Evolutionary conservation across 2,329 filamentous ascomycete genomes (phyloP).

Genomic region (Coniochaeta sp.): DNA sequence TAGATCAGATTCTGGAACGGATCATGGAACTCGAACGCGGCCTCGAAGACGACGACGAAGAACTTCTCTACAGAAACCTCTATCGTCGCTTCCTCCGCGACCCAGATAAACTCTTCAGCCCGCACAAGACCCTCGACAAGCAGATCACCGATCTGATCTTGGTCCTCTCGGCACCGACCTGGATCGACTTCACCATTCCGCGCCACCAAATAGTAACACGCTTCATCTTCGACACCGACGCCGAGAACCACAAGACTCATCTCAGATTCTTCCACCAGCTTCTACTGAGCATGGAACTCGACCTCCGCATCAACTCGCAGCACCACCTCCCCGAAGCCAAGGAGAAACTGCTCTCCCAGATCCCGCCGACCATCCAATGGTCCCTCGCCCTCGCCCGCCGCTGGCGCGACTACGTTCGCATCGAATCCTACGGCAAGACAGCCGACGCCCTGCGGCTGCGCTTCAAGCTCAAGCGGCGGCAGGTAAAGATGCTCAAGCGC

Average conservation of each 20-base stretch:
- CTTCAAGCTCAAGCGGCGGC: slow-evolving; percentile 56
- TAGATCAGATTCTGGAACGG: slow-evolving; percentile 50
- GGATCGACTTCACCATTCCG: slow-evolving; percentile 65
- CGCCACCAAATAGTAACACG: slow-evolving; percentile 68
- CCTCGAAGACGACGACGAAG: slow-evolving; percentile 48
- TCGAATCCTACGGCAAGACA: slow-evolving; percentile 50
- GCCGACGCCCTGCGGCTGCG: slow-evolving; percentile 53
- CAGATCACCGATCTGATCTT: slow-evolving; percentile 68
- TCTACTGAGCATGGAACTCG: slow-evolving; percentile 65
- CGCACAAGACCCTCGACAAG: slow-evolving; percentile 57
- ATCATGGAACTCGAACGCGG: slow-evolving; percentile 49
- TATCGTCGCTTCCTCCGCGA: slow-evolving; percentile 62
- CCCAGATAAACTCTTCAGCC: slow-evolving; percentile 51
- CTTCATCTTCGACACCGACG: slow-evolving; percentile 58
- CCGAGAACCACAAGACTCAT: slow-evolving; percentile 48
- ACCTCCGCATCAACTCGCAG: slow-evolving; percentile 58
- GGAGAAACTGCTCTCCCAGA: slow-evolving; percentile 53
- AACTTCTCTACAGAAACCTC: slow-evolving; percentile 54
- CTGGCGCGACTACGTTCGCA: slow-evolving; percentile 63
- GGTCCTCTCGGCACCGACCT: slow-evolving; percentile 59
- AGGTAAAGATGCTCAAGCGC: slow-evolving; percentile 59
- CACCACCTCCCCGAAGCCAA: slow-evolving; percentile 56
- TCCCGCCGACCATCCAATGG: slow-evolving; percentile 66
- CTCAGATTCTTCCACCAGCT: slow-evolving; percentile 69
- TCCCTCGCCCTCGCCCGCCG: slow-evolving; percentile 64